Base-by-base conservation (phyloP, 176 grass and related monocot genomes). In the Rhynchospora pubera region DNA sequence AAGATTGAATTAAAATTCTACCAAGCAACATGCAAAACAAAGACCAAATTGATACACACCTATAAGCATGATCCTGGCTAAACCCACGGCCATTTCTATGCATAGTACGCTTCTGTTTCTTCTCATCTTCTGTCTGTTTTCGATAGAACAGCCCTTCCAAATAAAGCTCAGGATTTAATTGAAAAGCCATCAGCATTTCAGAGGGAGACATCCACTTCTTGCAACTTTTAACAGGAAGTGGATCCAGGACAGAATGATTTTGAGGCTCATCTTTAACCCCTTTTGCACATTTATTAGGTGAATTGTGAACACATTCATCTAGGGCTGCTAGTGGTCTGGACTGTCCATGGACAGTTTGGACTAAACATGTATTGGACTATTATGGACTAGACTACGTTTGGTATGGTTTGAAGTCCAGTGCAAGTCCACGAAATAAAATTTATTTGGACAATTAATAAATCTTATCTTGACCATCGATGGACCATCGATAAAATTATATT, bases 71-170 rank as follows among this genome's bases (percentile, higher is more conserved):
- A 28, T 83, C 46, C 44, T 88, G 84, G 85, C 6, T 97, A 52
- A 93, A 97, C 60, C 93, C 93, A 15, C 51, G 22, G 11, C 80
- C 89, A 61, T 97, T 97, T 12, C 58, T 74, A 78, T 89, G 1
- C 9, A 86, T n/a, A 21, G 83, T 83, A 1, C 44, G 30, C 39
- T 93, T 93, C n/a, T 28, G 39, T 16, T 11, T n/a, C 24, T 80
- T 82, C 65, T 97, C 89, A 6, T 91, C 83, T 16, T 75, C 9
- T 9, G 93, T 91, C 82, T 97, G 89, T 73, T 79, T 86, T 58
- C 85, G 86, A 64, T 97, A 93, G 24, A 97, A 50, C 3, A 87
- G 84, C 84, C 90, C 93, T 86, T 91, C 91, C 85, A 93, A 39
- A 68, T 57, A 86, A 66, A 93, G 90, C 32, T 93, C 83, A 39